A percentile compares a stretch with the other conserved stretches of the same genome.
Conservation (phyloP, 441 rosid species). For the Bruguiera hainesii region DNA sequence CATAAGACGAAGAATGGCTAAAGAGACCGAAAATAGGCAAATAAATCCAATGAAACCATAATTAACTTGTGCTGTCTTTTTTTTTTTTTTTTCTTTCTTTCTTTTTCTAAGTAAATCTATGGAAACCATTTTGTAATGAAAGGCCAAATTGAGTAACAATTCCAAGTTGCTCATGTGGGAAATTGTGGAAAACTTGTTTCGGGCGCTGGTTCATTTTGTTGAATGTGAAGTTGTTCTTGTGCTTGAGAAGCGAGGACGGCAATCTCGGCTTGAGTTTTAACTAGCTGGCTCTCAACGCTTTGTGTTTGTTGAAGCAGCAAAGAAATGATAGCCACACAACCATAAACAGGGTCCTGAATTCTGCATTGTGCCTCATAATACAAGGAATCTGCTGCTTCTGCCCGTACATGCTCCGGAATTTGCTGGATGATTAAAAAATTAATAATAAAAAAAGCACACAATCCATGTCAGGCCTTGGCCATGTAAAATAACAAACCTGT, state of each 20-base stretch:
- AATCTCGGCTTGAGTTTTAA: conserved; percentile 20
- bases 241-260: conserved; percentile 10
- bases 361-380: conserved; percentile 27
- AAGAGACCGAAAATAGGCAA: too few relatives aligned
- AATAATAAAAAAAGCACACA: neutral
- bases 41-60: too few relatives aligned
- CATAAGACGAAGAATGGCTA: too few relatives aligned
- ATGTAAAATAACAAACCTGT: neutral
- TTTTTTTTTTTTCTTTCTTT: too few relatives aligned
- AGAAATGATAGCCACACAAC: conserved; percentile 33
- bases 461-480: neutral
- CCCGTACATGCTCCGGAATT: conserved; percentile 24
- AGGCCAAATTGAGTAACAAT: neutral
- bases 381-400: conserved; percentile 28
- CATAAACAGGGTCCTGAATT: conserved; percentile 34
- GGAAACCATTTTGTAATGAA: too few relatives aligned
- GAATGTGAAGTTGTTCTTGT: neutral
- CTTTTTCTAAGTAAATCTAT: too few relatives aligned
- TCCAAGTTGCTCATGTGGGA: neutral
- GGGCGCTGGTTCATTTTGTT: neutral
- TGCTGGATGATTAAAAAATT: conserved; percentile 12
- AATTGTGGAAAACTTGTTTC: neutral
- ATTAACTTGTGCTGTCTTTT: too few relatives aligned
- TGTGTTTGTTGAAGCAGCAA: conserved; percentile 29
- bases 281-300: conserved; percentile 13